Percentiles rank a stretch among this genome's conserved stretches.
Conservation (phyloP, 2,329 filamentous ascomycete genomes). For the Colletotrichum agaves region DNA sequence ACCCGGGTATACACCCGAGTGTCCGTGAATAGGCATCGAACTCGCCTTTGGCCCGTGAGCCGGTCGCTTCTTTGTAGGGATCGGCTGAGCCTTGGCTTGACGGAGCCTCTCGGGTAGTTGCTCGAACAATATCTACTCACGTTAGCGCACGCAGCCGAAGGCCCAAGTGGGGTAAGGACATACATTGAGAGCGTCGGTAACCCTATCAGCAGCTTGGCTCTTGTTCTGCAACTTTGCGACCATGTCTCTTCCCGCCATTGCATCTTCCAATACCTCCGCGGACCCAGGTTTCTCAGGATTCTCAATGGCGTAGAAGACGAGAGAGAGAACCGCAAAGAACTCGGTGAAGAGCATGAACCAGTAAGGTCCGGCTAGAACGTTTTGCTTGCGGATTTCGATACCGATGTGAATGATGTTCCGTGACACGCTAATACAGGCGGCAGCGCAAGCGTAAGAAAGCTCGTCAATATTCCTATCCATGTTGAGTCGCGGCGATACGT, state of each 20-base stretch:
- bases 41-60: slow-evolving; percentile 57
- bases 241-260: slow-evolving; percentile 84
- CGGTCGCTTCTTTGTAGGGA: slow-evolving; percentile 65
- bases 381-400: slow-evolving; percentile 79
- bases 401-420: slow-evolving; percentile 84
- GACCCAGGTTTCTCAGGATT: slow-evolving; percentile 80
- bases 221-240: slow-evolving; percentile 82
- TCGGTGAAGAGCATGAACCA: slow-evolving; percentile 90
- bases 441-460: slow-evolving; percentile 79
- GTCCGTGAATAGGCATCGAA: slow-evolving; percentile 43
- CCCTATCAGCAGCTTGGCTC: slow-evolving; percentile 89
- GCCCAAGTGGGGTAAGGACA: slow-evolving; percentile 44
- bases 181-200: slow-evolving; percentile 81
- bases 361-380: slow-evolving; percentile 81
- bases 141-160: neutral
- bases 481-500: slow-evolving; percentile 74
- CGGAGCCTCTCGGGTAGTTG: slow-evolving; percentile 80
- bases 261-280: slow-evolving; percentile 85
- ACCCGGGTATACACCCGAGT: slow-evolving; percentile 45
- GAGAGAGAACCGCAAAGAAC: slow-evolving; percentile 82
- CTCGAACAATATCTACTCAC: slow-evolving; percentile 78
- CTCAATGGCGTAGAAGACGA: slow-evolving; percentile 83
- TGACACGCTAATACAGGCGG: slow-evolving; percentile 70
- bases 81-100: slow-evolving; percentile 53
- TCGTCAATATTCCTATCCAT: slow-evolving; percentile 73